Base-by-base conservation (phyloP, 2,329 filamentous ascomycete genomes). In the Mycocentrospora acerina region DNA sequence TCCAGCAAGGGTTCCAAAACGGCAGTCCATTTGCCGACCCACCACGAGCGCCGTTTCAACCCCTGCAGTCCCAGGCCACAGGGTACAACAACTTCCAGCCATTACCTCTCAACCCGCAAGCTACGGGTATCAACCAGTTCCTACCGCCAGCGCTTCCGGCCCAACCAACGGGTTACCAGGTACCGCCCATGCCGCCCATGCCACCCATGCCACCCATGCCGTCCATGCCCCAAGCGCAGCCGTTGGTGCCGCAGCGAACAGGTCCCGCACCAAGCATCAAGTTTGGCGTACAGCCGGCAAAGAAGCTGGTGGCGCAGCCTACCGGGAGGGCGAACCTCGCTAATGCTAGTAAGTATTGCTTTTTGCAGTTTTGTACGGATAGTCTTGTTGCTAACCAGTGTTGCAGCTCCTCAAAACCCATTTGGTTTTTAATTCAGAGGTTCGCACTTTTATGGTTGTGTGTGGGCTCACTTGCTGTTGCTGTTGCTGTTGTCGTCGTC, bases 251-350 rank as follows among this genome's bases (percentile, higher is more conserved):
- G 30, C 88, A 94, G 64, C 83, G 86, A 73, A 94, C 88, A 7
- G 88, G 88, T 0, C 93, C 93, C 6, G 76, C 91, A 14, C 93
- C 93, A 30, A 82, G 89, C 16, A 85, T 98, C 13, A 81, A 89
- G 43, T 98, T 98, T 65, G 93, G 93, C 26, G 83, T 95, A 24
- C 77, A 80, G 40, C 73, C 76, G 19, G 73, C 82, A 19, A 89
- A 90, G 70, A 93, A 87, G 67, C 71, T 97, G 56, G 77, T 80
- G 44, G 83, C 90, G 19, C 93, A 97, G 72, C 79, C 89, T 18
- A 98, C 93, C 6, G 93, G 93, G 49, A 83, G 87, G 73, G 93
- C 93, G 40, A 96, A 97, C 67, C 77, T 98, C 53, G 79, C 87
- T 35, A 88, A 94, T 81, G 93, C 93, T 61, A 98, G 91, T 97